phyloP scores from a whole-genome alignment of 805 yeast species.

The Kuraishia ogatae region DNA sequence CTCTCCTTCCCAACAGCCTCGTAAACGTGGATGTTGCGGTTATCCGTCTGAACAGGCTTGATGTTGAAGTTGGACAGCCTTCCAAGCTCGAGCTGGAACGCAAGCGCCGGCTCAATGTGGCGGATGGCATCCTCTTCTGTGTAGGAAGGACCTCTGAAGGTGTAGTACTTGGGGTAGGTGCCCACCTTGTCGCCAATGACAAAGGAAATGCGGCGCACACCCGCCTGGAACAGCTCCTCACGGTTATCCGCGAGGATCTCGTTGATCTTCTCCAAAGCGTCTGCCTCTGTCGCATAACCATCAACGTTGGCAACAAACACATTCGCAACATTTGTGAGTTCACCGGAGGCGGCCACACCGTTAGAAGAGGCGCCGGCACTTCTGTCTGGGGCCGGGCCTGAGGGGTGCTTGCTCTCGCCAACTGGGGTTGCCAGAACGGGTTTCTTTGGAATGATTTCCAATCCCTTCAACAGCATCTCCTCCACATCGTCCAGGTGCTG shows the following conservation, averaged over 20 bases:
- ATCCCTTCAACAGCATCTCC: conserved; percentile 66
- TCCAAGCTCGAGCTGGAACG: conserved; percentile 92
- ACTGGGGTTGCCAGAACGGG: conserved; percentile 16
- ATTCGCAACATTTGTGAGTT: conserved; percentile 73
- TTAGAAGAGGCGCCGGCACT: conserved; percentile 11
- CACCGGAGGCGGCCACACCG: conserved; percentile 8
- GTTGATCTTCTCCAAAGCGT: conserved; percentile 51
- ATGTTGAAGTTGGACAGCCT: conserved; percentile 92
- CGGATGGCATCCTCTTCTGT: conserved; percentile 88
- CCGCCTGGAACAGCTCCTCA: conserved; percentile 60
- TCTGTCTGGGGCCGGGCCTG: conserved; percentile 44
- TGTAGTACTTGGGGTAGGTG: conserved; percentile 88
- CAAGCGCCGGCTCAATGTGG: conserved; percentile 97
- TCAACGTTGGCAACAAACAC: conserved; percentile 68
- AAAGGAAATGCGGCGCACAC: conserved; percentile 89
- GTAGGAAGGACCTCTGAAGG: conserved; percentile 85
- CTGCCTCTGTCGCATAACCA: conserved; percentile 66
- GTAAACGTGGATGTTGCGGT: conserved; percentile 95
- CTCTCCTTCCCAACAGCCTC: conserved; percentile 95
- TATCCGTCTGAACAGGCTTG: conserved; percentile 91
- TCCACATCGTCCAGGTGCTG: conserved; percentile 85
- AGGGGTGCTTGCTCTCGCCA: conserved; percentile 21
- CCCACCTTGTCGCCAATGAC: conserved; percentile 81
- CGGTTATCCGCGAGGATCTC: conserved; percentile 60
- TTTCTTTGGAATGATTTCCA: conserved; percentile 56